These are phyloP conservation scores for Eucalyptus curtisii DNA, from an alignment of 345 rosid species.

Conservation along the genomic window DNA sequence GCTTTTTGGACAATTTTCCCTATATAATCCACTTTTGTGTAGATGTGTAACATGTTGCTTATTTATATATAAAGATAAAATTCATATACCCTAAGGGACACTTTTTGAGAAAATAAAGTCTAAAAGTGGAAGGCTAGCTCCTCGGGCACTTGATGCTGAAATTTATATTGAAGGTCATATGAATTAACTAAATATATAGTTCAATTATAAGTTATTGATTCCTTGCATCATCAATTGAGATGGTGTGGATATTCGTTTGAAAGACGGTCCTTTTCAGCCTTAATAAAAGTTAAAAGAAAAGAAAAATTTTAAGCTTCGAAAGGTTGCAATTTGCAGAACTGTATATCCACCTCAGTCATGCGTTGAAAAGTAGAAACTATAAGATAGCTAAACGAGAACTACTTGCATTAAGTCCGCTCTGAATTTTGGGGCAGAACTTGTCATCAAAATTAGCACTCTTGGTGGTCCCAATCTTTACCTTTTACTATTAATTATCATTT, in stretches of 20 bases:
- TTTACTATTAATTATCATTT: background rate
- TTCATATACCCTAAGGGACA: background rate
- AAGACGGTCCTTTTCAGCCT: background rate
- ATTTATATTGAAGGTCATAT: background rate
- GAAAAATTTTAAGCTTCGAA: accelerated
- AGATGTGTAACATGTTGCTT: accelerated
- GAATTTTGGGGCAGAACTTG: background rate
- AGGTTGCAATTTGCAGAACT: background rate
- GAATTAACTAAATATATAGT: too few species aligned
- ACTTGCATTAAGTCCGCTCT: background rate
- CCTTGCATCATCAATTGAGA: background rate
- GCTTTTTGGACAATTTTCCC: too few species aligned
- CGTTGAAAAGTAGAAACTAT: background rate
- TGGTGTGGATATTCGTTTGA: background rate
- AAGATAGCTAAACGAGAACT: background rate
- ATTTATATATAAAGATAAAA: background rate
- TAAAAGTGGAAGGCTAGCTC: background rate
- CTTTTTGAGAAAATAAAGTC: background rate
- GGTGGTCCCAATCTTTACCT: background rate
- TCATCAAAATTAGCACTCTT: background rate
- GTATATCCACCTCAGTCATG: accelerated
- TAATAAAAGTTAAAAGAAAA: background rate
- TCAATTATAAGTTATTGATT: background rate
- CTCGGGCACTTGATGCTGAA: background rate
- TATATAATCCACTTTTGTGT: background rate